Percentiles rank a stretch among this genome's conserved stretches.
Conservation (phyloP, 2,329 filamentous ascomycete species). For the Periconia macrospinosa region DNA sequence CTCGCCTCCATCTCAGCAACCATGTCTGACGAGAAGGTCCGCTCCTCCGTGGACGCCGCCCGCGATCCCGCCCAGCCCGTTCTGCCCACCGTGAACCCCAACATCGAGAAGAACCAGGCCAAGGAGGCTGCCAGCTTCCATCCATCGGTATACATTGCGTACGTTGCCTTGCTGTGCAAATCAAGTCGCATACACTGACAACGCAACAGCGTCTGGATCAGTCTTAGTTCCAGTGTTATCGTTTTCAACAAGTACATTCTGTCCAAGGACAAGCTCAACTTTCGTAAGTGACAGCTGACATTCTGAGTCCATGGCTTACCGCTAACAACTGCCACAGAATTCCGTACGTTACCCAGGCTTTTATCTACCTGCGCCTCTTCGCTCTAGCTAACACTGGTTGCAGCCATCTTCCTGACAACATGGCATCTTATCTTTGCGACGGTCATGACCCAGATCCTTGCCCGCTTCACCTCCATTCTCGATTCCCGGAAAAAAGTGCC, state of each 20-base stretch:
- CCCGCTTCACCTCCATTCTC: slow-evolving; percentile 83
- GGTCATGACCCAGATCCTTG: slow-evolving; percentile 89
- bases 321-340: slow-evolving; percentile 44
- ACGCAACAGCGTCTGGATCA: slow-evolving; percentile 79
- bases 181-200: slow-evolving; percentile 19
- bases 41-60: slow-evolving; percentile 76
- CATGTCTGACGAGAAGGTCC: slow-evolving; percentile 76
- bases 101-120: slow-evolving; percentile 66
- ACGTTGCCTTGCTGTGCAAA: slow-evolving; percentile 48
- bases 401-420: slow-evolving; percentile 72
- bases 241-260: slow-evolving; percentile 99
- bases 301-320: slow-evolving; percentile 1
- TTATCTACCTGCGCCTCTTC: background rate
- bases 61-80: slow-evolving; percentile 64
- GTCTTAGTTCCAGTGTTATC: slow-evolving; percentile 90
- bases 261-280: slow-evolving; percentile 68
- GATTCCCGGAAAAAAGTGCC: slow-evolving; percentile 95
- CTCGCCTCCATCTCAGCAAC: slow-evolving; percentile 20
- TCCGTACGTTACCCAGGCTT: slow-evolving; percentile 45
- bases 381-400: slow-evolving; percentile 51
- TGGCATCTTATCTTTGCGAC: slow-evolving; percentile 95
- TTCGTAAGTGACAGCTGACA: slow-evolving; percentile 61
- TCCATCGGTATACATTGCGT: slow-evolving; percentile 82
- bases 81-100: slow-evolving; percentile 80
- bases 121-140: slow-evolving; percentile 65